Conservation (phyloP, 768 basidiomycete species). For the Psilocybe sp. region DNA sequence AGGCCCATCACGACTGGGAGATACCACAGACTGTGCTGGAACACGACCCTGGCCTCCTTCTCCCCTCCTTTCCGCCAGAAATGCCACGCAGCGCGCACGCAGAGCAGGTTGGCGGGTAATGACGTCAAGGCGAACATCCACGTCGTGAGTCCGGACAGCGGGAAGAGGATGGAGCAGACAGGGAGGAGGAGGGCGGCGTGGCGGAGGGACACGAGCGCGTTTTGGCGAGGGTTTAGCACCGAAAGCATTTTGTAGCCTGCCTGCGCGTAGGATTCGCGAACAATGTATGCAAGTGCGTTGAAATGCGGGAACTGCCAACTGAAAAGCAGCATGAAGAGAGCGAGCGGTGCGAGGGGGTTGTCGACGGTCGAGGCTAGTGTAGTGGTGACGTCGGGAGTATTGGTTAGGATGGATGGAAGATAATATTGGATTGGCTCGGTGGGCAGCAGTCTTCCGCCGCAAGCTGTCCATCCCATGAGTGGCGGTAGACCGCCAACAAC, state of each 20-base stretch:
- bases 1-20: conserved; percentile 84
- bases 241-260: conserved; percentile 94
- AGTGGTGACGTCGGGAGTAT: conserved; percentile 21
- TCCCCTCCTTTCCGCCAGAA: conserved; percentile 77
- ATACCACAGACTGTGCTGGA: conserved; percentile 85
- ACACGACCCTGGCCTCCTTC: conserved; percentile 74
- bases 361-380: conserved; percentile 53
- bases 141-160: conserved; percentile 90
- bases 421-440: conserved; percentile 57
- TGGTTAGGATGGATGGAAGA: conserved; percentile 59
- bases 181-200: conserved; percentile 77
- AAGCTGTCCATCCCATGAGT: conserved; percentile 98
- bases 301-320: conserved; percentile 99
- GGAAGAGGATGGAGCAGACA: conserved; percentile 76
- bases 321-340: conserved; percentile 82
- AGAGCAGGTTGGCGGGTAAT: conserved; percentile 71
- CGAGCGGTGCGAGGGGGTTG: conserved; percentile 79
- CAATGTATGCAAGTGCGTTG: conserved; percentile 85
- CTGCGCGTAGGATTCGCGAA: conserved; percentile 86
- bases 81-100: conserved; percentile 62
- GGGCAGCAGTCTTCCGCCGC: conserved; percentile 74
- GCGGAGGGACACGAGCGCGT: conserved; percentile 81
- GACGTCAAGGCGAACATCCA: conserved; percentile 84
- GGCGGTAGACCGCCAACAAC: conserved; percentile 93
- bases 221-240: conserved; percentile 72